Conservation (phyloP, 1,284 basidiomycete species). For the Fomitopsis schrenkii region DNA sequence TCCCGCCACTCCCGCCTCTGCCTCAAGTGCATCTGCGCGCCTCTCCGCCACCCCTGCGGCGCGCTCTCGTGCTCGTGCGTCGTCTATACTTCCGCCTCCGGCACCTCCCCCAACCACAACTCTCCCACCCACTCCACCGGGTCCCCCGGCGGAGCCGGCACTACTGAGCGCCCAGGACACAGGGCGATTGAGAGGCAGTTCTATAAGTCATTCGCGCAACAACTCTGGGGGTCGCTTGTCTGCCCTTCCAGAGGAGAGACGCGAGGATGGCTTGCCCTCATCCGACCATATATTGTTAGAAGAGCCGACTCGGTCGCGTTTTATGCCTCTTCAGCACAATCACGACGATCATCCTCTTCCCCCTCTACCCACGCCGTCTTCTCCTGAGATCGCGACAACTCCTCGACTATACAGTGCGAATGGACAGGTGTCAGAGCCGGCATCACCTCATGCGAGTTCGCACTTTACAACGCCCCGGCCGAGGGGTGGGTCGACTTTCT, state of each 20-base stretch:
- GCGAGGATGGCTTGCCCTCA: slow-evolving; percentile 22
- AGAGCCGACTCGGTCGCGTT: slow-evolving; percentile 19
- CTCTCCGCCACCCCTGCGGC: slow-evolving; percentile 22
- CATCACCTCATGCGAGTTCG: slow-evolving; percentile 26
- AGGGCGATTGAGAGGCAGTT: slow-evolving; percentile 42
- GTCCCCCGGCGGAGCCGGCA: slow-evolving; percentile 25
- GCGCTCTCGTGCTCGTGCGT: slow-evolving; percentile 42
- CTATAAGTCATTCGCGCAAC: slow-evolving; percentile 47
- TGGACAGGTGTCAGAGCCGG: slow-evolving; percentile 10
- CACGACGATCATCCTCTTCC: slow-evolving; percentile 63
- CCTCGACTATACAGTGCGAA: slow-evolving; percentile 27
- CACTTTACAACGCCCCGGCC: slow-evolving; percentile 42
- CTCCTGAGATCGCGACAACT: slow-evolving; percentile 30
- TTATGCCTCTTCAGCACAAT: slow-evolving; percentile 14
- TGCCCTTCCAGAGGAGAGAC: slow-evolving; percentile 55
- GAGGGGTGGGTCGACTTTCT: slow-evolving; percentile 47
- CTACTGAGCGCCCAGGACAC: slow-evolving; percentile 31
- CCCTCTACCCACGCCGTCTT: slow-evolving; percentile 53
- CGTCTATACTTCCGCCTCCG: slow-evolving; percentile 60
- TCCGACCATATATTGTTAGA: slow-evolving; percentile 23
- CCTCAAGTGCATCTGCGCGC: slow-evolving; percentile 9
- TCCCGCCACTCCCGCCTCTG: slow-evolving; percentile 14
- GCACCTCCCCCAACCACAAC: slow-evolving; percentile 55
- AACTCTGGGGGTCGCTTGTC: slow-evolving; percentile 55
- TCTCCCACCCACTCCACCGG: slow-evolving; percentile 61